Evolutionary conservation across 106 monocot genomes (phyloP).

Genomic region (Dactylorhiza incarnata): DNA sequence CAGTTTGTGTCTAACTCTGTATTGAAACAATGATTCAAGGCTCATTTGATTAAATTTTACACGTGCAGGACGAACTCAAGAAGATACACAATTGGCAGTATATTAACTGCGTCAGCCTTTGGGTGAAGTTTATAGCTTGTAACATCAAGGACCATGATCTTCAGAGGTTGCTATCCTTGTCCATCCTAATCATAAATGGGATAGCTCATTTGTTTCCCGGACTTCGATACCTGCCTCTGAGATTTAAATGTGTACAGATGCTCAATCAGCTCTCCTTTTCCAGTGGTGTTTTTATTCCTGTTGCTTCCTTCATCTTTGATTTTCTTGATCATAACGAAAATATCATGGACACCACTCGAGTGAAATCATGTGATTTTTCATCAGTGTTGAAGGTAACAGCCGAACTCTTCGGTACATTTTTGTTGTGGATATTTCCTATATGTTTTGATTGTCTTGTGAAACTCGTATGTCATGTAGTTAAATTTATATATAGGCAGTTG

Average conservation of each 20-base stretch:
- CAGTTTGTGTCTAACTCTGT: neutral
- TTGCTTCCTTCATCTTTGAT: slow-evolving; percentile 63
- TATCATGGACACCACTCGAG: slow-evolving; percentile 10
- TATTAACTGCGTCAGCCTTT: slow-evolving; percentile 50
- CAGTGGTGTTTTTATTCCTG: slow-evolving; percentile 68
- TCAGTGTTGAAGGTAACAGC: slow-evolving; percentile 57
- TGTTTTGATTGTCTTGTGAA: neutral
- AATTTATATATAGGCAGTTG: neutral
- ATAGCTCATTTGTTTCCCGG: slow-evolving; percentile 64
- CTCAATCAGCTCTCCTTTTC: slow-evolving; percentile 81
- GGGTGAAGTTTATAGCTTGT: slow-evolving; percentile 62
- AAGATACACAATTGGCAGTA: slow-evolving; percentile 79
- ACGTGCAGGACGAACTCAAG: slow-evolving; percentile 62
- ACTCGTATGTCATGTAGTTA: neutral
- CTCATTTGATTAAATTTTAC: slow-evolving; percentile 5
- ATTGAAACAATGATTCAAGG: neutral
- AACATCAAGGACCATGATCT: slow-evolving; percentile 64
- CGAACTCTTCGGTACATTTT: neutral
- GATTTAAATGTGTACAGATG: slow-evolving; percentile 76
- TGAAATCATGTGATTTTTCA: slow-evolving; percentile 28
- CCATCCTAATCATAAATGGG: slow-evolving; percentile 59
- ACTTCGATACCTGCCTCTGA: slow-evolving; percentile 64
- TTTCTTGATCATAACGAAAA: slow-evolving; percentile 44
- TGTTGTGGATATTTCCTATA: neutral
- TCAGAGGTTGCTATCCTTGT: slow-evolving; percentile 37